Base-by-base conservation (phyloP, 2,329 filamentous ascomycete species). In the Xylaria sp. region DNA sequence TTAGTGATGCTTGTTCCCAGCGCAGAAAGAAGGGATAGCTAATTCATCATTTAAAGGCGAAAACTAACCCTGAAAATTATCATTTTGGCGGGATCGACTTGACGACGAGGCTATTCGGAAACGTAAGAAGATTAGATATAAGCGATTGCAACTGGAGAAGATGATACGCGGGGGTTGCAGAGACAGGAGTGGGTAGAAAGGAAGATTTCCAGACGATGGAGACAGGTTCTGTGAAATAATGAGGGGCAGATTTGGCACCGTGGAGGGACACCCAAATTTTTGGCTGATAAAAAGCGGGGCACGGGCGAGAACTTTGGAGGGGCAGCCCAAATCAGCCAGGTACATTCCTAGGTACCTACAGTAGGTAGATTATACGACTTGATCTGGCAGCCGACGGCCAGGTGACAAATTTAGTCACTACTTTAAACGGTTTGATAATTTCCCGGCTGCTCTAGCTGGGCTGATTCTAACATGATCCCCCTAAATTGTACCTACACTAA, bases 41-140 rank as follows among this genome's bases (percentile, higher is more conserved):
- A 25, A 25, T n/a, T 22, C 36, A 56, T 39, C n/a, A 38, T 47
- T 33, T 9, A 1, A 6, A 27, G 29, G 15, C 20, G 15, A 20
- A 27, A 20, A 75, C 83, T 67, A 80, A 92, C 90, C 82, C 85
- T 89, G 88, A 81, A 92, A 79, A 93, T 92, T 80, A 92, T 85
- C 90, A 93, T 93, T 76, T 82, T 91, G 86, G 77, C 81, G 81
- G 69, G 68, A 39, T 51, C 42, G 60, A 53, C 64, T 49, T 63
- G 70, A 67, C 65, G 61, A 68, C 50, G 60, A 69, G 60, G 69
- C 60, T 61, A 60, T 63, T 66, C 66, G 65, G 57, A 67, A 61
- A 67, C 58, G 58, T 49, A 62, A 70, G 56, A 61, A 42, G 47
- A 50, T 60, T 33, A 61, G 65, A 61, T 61, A 33, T 57, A 66